Evolutionary conservation across 1,139 yeast genomes (phyloP).

Genomic region (Suhomyces coccinellae): DNA sequence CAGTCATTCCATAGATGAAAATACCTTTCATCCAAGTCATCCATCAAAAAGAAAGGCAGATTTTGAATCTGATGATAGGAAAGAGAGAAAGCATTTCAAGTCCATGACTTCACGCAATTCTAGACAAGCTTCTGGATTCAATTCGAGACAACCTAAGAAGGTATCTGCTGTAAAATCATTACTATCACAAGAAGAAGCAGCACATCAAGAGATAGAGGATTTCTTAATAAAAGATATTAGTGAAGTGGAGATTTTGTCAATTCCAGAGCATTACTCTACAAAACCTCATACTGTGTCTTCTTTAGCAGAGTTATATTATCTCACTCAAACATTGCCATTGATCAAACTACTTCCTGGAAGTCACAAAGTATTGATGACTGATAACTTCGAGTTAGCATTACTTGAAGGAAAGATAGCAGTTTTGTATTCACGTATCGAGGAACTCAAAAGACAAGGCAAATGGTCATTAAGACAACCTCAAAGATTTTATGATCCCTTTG

Average conservation of each 20-base stretch:
- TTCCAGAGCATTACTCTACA: conserved; percentile 48
- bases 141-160: conserved; percentile 8
- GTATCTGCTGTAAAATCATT: conserved; percentile 20
- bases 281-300: conserved; percentile 54
- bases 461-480: conserved; percentile 93
- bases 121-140: conserved; percentile 7
- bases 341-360: conserved; percentile 80
- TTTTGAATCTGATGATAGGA: conserved; percentile 6
- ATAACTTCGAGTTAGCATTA: conserved; percentile 78
- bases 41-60: conserved; percentile 7
- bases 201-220: conserved; percentile 23
- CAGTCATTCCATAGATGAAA: conserved; percentile 2
- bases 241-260: conserved; percentile 39
- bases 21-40: conserved; percentile 5
- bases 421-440: conserved; percentile 90
- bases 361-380: conserved; percentile 83
- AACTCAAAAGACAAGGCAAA: conserved; percentile 77
- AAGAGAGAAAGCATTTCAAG: conserved; percentile 5
- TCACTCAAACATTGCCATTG: conserved; percentile 84
- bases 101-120: conserved; percentile 2
- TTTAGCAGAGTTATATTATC: conserved; percentile 79
- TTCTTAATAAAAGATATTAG: conserved; percentile 30
- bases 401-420: conserved; percentile 94
- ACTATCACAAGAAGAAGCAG: conserved; percentile 22
- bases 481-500: conserved; percentile 67